These are phyloP conservation scores for Cladophialophora psammophila DNA, from an alignment of 2,329 filamentous ascomycete species.

Conservation along the genomic window DNA sequence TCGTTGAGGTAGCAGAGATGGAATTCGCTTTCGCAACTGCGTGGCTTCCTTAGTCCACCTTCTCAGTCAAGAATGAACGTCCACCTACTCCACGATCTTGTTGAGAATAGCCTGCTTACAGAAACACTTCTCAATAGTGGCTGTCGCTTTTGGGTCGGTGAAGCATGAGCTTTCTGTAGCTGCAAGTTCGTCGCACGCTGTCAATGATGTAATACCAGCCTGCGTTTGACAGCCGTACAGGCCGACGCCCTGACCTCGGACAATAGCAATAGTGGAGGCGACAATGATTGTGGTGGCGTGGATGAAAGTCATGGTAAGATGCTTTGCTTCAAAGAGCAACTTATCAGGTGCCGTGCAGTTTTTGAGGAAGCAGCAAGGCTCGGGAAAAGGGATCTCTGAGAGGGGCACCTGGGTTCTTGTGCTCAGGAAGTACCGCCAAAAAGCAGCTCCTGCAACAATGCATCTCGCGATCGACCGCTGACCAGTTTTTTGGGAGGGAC, in stretches of 20 bases:
- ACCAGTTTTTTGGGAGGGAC: too few species aligned
- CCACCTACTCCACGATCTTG: constrained; percentile 6
- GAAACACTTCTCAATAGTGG: neutral
- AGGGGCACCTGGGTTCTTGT: too few species aligned
- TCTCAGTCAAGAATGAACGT: neutral
- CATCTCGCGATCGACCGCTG: too few species aligned
- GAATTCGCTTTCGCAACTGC: constrained; percentile 3
- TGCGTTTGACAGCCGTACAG: neutral
- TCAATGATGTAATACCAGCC: neutral
- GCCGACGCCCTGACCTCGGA: neutral
- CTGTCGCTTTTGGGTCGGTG: neutral
- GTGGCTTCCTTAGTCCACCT: neutral
- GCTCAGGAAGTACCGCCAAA: too few species aligned
- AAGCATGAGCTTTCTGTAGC: neutral
- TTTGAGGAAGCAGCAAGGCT: too few species aligned
- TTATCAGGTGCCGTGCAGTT: too few species aligned
- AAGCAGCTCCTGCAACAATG: too few species aligned
- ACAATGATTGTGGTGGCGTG: too few species aligned
- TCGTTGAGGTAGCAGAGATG: constrained; percentile 9
- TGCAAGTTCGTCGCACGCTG: neutral
- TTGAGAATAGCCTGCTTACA: constrained; percentile 4
- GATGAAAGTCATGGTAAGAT: too few species aligned
- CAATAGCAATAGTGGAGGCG: neutral
- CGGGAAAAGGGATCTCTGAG: too few species aligned
- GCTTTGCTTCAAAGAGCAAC: too few species aligned